A percentile compares a stretch with the other conserved stretches of the same genome.
phyloP scores from a whole-genome alignment of 257 asterid species.

The Sherardia arvensis region DNA sequence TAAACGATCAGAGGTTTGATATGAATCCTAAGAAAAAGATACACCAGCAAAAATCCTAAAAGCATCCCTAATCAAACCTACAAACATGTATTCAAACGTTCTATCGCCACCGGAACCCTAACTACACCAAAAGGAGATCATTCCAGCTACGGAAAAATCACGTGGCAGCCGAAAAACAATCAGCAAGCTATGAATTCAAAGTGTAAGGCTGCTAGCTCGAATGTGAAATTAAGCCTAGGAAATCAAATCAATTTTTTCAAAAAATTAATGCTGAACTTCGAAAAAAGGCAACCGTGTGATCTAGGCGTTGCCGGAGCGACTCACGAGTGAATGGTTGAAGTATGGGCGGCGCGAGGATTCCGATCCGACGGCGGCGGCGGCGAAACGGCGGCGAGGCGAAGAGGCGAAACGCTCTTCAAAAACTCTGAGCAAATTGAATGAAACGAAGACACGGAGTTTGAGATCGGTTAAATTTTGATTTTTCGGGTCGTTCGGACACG shows the following conservation, averaged over 20 bases:
- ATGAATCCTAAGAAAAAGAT: too few species aligned
- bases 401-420: neutral
- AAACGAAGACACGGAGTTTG: neutral
- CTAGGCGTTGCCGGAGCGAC: constrained; percentile 8
- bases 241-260: neutral
- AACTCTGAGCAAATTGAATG: neutral
- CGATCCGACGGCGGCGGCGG: constrained; percentile 11
- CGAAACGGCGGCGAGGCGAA: constrained; percentile 4
- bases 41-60: neutral
- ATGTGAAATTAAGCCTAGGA: constrained; percentile 31
- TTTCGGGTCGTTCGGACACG: neutral
- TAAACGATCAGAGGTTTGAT: neutral
- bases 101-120: neutral
- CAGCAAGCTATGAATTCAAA: neutral
- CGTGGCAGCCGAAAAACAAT: neutral
- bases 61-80: neutral
- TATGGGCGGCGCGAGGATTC: neutral
- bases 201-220: constrained; percentile 2
- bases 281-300: constrained; percentile 34
- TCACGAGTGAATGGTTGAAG: neutral
- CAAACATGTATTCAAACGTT: neutral
- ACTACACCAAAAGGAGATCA: neutral
- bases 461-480: neutral
- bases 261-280: neutral
- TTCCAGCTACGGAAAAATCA: neutral